These are phyloP conservation scores for Microbotryum silenes-acaulis DNA, from an alignment of 1,284 basidiomycete genomes.

Conservation along the genomic window DNA sequence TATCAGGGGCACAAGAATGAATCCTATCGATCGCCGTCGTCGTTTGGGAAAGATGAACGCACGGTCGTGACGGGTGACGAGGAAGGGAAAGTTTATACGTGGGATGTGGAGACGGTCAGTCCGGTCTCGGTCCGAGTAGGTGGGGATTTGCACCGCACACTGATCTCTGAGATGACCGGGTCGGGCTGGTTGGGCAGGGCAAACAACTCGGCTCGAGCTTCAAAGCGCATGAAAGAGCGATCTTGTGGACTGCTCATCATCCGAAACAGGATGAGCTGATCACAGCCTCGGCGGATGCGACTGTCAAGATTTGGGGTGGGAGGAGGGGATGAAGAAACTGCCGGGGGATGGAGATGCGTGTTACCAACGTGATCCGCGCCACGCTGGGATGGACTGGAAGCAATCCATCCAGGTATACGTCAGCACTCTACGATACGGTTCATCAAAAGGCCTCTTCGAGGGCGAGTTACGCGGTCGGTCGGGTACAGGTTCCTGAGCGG, in stretches of 20 bases:
- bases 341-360: too few species aligned
- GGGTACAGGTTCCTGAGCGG: too few species aligned
- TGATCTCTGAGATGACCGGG: constrained; percentile 4
- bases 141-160: too few species aligned
- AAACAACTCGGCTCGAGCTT: constrained; percentile 59
- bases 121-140: too few species aligned
- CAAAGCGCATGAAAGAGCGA: constrained; percentile 70
- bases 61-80: constrained; percentile 82
- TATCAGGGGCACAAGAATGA: constrained; percentile 69
- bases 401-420: too few species aligned
- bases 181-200: constrained; percentile 47
- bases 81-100: constrained; percentile 75
- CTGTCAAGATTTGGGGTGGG: constrained; percentile 64
- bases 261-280: constrained; percentile 44
- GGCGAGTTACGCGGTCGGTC: too few species aligned
- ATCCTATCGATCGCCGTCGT: constrained; percentile 70
- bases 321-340: not conserved
- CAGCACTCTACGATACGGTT: too few species aligned
- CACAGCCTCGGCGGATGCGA: constrained; percentile 49
- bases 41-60: constrained; percentile 72
- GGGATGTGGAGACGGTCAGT: constrained; percentile 78
- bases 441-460: too few species aligned
- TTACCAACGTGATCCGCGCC: too few species aligned
- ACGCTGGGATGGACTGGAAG: too few species aligned
- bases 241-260: constrained; percentile 86